Evolutionary conservation across 805 yeast genomes (phyloP).

Genomic region (Candida dajiaensis): DNA sequence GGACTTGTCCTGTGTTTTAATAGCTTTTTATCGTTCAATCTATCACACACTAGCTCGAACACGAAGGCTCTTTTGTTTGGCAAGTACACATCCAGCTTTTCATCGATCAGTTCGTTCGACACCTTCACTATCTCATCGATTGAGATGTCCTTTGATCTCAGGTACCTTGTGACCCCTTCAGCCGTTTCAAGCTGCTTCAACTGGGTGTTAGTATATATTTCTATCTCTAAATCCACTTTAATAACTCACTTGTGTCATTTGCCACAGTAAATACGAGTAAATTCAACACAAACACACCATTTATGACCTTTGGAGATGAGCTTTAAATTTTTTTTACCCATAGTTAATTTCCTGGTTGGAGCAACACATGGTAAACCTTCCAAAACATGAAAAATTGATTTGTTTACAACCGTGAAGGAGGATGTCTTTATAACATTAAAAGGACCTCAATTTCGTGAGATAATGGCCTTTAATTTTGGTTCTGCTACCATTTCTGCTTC

Average conservation of each 20-base stretch:
- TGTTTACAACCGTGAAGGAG: not conserved
- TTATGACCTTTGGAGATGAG: slow-evolving; percentile 11
- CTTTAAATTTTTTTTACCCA: slow-evolving; percentile 8
- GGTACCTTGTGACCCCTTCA: slow-evolving; percentile 46
- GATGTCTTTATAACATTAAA: not conserved
- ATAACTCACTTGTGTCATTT: not conserved
- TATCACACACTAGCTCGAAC: slow-evolving; percentile 53
- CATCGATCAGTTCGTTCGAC: slow-evolving; percentile 29
- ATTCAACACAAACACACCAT: not conserved
- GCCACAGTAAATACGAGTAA: not conserved
- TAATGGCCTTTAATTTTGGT: not conserved
- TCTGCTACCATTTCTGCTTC: not conserved
- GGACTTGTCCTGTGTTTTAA: slow-evolving; percentile 36
- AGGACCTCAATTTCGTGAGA: not conserved
- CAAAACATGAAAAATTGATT: not conserved
- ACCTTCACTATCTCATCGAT: slow-evolving; percentile 36
- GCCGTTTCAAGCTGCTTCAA: slow-evolving; percentile 26
- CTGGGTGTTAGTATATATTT: not conserved
- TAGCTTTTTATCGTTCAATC: slow-evolving; percentile 46
- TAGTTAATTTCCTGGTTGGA: not conserved
- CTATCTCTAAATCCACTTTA: not conserved
- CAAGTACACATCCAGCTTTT: slow-evolving; percentile 33
- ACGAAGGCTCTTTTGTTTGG: slow-evolving; percentile 53
- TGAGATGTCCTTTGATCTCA: slow-evolving; percentile 47
- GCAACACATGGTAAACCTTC: not conserved